Conservation (phyloP, 441 rosid species). For the Mallotus repandus region DNA sequence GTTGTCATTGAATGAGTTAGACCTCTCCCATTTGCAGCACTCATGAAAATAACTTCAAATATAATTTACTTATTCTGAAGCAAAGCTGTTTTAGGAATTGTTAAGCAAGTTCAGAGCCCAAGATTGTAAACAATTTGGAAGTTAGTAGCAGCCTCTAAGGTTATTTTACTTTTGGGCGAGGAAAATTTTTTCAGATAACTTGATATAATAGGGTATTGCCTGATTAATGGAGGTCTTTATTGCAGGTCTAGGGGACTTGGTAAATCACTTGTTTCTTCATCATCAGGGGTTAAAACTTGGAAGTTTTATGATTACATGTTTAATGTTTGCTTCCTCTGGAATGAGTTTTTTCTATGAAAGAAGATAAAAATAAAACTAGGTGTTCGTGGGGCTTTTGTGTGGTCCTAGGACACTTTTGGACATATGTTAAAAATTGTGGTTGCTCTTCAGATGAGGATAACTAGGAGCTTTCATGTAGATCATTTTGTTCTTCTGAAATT, state of each 20-base stretch:
- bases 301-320: no score
- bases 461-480: neutral
- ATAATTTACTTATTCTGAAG: neutral
- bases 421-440: neutral
- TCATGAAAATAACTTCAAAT: neutral
- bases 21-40: neutral
- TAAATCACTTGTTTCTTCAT: neutral
- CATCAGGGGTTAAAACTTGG: no score
- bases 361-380: no score
- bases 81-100: neutral
- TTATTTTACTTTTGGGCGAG: neutral
- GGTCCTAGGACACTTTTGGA: neutral
- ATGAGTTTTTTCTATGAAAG: no score
- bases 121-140: neutral
- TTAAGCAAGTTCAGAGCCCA: neutral
- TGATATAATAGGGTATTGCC: neutral
- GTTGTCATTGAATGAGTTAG: neutral
- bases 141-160: neutral
- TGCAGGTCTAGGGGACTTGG: neutral
- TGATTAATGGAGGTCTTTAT: neutral
- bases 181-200: neutral
- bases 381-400: no score
- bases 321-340: no score
- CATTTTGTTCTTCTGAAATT: neutral
- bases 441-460: neutral